Conservation (phyloP, 176 grass and related monocot species). For the Lolium multiflorum region DNA sequence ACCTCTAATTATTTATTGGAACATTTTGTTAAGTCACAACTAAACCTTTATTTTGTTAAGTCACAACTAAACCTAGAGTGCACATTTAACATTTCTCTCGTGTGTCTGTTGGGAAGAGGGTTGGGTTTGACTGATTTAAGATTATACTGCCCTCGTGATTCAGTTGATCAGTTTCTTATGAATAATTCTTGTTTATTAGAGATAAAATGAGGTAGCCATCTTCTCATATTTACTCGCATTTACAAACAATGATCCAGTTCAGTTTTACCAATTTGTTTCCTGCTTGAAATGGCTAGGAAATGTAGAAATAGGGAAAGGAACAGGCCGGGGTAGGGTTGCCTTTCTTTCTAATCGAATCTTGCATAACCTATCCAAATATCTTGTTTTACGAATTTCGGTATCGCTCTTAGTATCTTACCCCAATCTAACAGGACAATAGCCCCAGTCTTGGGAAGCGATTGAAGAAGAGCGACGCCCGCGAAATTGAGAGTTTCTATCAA, state of each 20-base stretch:
- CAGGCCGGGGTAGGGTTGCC: background rate
- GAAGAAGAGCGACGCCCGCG: conserved; percentile 88
- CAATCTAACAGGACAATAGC: conserved; percentile 74
- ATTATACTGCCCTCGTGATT: background rate
- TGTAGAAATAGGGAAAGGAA: background rate
- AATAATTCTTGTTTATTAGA: background rate
- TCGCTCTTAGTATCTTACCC: background rate
- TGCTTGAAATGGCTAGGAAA: background rate
- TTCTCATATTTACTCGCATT: conserved; percentile 5
- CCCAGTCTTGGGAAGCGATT: conserved; percentile 79
- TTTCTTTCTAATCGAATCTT: background rate
- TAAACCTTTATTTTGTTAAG: background rate
- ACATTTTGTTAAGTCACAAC: background rate
- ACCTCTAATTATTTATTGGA: background rate
- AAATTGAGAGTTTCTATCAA: conserved; percentile 98
- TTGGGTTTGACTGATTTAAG: conserved; percentile 1
- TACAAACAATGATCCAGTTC: conserved; percentile 1
- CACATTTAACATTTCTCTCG: background rate
- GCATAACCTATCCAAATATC: conserved; percentile 3
- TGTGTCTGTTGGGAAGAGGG: background rate
- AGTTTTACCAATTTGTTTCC: background rate
- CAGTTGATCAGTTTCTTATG: background rate
- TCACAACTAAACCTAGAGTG: background rate
- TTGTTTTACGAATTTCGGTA: background rate
- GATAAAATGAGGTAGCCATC: conserved; percentile 6